Conservation (phyloP, 2,329 filamentous ascomycete species). For the Orbilia oligospora region DNA sequence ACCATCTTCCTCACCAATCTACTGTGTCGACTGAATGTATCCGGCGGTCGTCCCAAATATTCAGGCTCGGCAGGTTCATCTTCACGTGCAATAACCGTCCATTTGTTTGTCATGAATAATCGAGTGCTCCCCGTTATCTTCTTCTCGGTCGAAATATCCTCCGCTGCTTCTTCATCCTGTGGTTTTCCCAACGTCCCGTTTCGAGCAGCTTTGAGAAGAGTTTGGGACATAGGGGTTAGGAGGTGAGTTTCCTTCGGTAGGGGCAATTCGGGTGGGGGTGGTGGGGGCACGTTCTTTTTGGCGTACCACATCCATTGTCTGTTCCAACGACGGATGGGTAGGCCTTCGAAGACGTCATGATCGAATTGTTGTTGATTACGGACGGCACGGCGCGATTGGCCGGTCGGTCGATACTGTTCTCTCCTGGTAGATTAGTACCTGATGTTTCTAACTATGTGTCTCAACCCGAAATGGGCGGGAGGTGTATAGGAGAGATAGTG, state of each 20-base stretch:
- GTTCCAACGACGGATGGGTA: constrained; percentile 64
- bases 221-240: constrained; percentile 64
- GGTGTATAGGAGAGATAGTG: background rate
- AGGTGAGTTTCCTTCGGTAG: constrained; percentile 65
- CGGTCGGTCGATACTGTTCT: constrained; percentile 63
- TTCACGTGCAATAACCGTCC: constrained; percentile 62
- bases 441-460: background rate
- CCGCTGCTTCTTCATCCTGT: constrained; percentile 21
- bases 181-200: constrained; percentile 60
- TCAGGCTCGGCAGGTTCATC: constrained; percentile 63
- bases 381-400: constrained; percentile 63
- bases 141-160: background rate
- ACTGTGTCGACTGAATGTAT: constrained; percentile 50
- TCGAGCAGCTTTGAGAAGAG: constrained; percentile 64
- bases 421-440: background rate
- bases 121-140: constrained; percentile 36
- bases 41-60: constrained; percentile 63
- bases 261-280: constrained; percentile 63
- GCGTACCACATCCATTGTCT: constrained; percentile 63
- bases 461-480: background rate
- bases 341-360: constrained; percentile 65
- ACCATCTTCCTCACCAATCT: constrained; percentile 53
- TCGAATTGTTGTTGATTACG: constrained; percentile 62
- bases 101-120: constrained; percentile 64
- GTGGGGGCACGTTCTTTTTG: constrained; percentile 61